phyloP scores from a whole-genome alignment of 192 early-diverging fungal genomes.

The Allomyces arbusculus region DNA sequence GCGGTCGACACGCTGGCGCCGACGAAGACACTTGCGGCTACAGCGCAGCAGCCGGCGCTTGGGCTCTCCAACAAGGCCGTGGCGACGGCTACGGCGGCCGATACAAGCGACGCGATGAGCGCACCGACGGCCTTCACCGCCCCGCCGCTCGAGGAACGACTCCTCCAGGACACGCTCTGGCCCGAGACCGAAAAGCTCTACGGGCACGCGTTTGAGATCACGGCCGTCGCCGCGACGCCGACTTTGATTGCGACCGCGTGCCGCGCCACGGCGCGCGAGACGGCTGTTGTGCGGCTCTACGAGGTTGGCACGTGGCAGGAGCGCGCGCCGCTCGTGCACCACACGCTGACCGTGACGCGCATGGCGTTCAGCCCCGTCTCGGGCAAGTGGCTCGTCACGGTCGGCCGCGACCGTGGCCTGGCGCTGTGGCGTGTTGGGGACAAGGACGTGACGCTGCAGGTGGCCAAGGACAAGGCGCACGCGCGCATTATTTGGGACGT shows the following conservation, averaged over 20 bases:
- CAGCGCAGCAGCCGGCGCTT: slow-evolving; percentile 68
- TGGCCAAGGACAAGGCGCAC: slow-evolving; percentile 51
- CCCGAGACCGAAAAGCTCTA: slow-evolving; percentile 90
- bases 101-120: slow-evolving; percentile 19
- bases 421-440: slow-evolving; percentile 43
- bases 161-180: slow-evolving; percentile 80
- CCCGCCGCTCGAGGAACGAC: slow-evolving; percentile 77
- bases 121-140: slow-evolving; percentile 21
- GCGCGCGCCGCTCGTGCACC: slow-evolving; percentile 29
- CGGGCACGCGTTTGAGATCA: slow-evolving; percentile 89
- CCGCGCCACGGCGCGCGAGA: slow-evolving; percentile 10
- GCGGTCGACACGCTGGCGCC: neutral
- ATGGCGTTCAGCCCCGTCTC: slow-evolving; percentile 52
- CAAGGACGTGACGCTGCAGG: slow-evolving; percentile 20
- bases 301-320: slow-evolving; percentile 12
- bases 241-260: slow-evolving; percentile 42
- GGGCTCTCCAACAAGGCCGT: slow-evolving; percentile 94
- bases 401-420: slow-evolving; percentile 79
- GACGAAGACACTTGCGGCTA: slow-evolving; percentile 24
- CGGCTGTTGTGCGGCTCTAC: slow-evolving; percentile 18
- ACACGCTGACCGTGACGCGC: slow-evolving; percentile 67
- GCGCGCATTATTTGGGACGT: slow-evolving; percentile 85
- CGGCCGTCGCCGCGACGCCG: slow-evolving; percentile 49
- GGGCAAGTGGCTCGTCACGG: slow-evolving; percentile 49
- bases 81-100: slow-evolving; percentile 14